Base-by-base conservation (phyloP, 164 flowering plant species). In the Magnolia sinica region DNA sequence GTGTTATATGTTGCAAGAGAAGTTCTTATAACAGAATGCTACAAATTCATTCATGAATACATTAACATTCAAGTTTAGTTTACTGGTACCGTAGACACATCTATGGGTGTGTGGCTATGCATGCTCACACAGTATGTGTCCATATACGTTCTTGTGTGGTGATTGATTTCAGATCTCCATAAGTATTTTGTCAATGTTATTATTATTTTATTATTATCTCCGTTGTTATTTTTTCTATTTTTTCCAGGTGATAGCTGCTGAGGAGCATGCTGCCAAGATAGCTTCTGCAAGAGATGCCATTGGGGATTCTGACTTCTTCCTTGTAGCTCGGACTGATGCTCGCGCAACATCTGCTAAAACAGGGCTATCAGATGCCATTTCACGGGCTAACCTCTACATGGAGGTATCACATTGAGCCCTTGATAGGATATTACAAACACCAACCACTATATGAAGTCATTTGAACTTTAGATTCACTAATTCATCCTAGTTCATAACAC, bases 301-400 rank as follows among this genome's bases (percentile, higher is more conserved):
- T 75, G 79, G 85, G 68, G 74, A 83, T 73, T 50, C 85, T 64
- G 85, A 83, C 73, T 80, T 83, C 50, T 83, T 83, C 74, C 81
- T 83, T 64, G 80, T 83, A 20, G 82, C 85, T 11, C 80, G 81
- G 50, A 83, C 85, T 64, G 85, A 83, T 82, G 84, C 84, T 65
- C 80, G 84, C 20, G 74, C 85, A 31, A 77, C 79, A 18, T 73
- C 75, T 23, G 78, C 77, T 14, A 76, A 73, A 73, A 76, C 73
- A 18, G 82, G 82, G 52, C 80, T 83, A 2, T 64, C 76, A 37
- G 85, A 83, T 16, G 85, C 82, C 65, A 80, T 83, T 52, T 71
- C 78, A 51, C 74, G 85, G 23, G 85, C 85, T 51, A 83, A 80
- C 68, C 81, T 83, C 22, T 83, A 83, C 79, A 73, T 74, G 76